Evolutionary conservation across 2,329 filamentous ascomycete species (phyloP).

Genomic region (Botryotinia convoluta): DNA sequence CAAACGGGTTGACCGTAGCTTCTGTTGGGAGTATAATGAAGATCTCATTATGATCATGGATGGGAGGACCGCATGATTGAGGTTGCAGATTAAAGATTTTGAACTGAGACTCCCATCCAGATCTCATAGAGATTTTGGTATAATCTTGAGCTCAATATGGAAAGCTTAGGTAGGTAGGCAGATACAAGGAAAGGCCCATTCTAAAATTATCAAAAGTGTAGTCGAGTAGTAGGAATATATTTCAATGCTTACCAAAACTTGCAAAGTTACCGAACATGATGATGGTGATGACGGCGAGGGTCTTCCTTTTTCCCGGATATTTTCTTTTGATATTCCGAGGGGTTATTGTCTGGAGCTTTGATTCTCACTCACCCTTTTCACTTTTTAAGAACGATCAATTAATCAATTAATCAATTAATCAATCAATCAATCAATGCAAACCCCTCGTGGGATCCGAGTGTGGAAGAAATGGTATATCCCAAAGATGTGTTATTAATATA

Average conservation of each 20-base stretch:
- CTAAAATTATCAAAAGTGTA: not conserved
- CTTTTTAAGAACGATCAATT: not conserved
- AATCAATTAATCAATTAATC: too few species aligned
- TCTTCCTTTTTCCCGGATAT: conserved; percentile 18
- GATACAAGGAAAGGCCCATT: not conserved
- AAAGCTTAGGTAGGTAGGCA: not conserved
- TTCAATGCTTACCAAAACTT: conserved; percentile 21
- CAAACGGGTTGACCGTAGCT: not conserved
- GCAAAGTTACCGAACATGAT: conserved; percentile 20
- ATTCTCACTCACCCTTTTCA: not conserved
- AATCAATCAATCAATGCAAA: not conserved
- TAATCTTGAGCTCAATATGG: not conserved
- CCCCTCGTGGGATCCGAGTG: not conserved
- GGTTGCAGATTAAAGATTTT: not conserved
- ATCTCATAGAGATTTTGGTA: not conserved
- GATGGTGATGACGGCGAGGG: conserved; percentile 6
- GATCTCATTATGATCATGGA: not conserved
- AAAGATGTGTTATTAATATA: not conserved
- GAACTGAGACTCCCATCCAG: not conserved
- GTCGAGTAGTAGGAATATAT: not conserved
- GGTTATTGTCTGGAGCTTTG: not conserved
- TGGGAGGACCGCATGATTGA: not conserved
- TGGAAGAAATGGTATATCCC: not conserved
- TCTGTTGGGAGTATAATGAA: not conserved
- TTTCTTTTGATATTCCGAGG: not conserved